A percentile compares a stretch with the other conserved stretches of the same genome.
These are phyloP conservation scores for Aspergillus vadensis DNA, from an alignment of 2,329 filamentous ascomycete species.

Conservation along the genomic window DNA sequence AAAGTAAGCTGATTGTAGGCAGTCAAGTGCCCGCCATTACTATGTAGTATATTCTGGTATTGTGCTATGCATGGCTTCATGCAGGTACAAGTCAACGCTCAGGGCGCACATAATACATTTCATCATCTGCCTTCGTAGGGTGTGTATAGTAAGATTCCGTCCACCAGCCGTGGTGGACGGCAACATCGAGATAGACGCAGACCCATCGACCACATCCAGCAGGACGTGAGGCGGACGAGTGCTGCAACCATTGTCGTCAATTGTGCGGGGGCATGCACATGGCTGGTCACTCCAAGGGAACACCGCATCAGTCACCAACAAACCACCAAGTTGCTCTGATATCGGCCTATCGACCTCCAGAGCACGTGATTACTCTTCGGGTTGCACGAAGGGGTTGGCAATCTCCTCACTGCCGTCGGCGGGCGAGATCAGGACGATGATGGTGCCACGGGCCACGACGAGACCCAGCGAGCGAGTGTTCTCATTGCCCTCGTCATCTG, in stretches of 20 bases:
- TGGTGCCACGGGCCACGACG: constrained; percentile 85
- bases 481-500: constrained; percentile 92
- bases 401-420: constrained; percentile 95
- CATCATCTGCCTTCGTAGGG: constrained; percentile 7
- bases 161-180: neutral
- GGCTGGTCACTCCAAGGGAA: neutral
- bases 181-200: neutral
- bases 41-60: too few relatives aligned
- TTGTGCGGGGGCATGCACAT: neutral
- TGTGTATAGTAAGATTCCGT: neutral
- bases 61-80: neutral
- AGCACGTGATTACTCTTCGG: constrained; percentile 58
- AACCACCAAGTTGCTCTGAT: too few relatives aligned
- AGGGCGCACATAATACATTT: neutral
- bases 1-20: too few relatives aligned
- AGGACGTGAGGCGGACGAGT: neutral
- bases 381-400: constrained; percentile 83
- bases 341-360: too few relatives aligned
- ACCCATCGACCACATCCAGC: neutral
- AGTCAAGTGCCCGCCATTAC: too few relatives aligned
- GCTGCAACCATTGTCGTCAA: neutral
- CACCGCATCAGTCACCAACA: neutral
- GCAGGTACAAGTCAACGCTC: constrained; percentile 1
- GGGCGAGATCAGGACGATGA: constrained; percentile 89
- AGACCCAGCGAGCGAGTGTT: constrained; percentile 78